Conservation (phyloP, 345 rosid species). For the Sapria himalayana region DNA sequence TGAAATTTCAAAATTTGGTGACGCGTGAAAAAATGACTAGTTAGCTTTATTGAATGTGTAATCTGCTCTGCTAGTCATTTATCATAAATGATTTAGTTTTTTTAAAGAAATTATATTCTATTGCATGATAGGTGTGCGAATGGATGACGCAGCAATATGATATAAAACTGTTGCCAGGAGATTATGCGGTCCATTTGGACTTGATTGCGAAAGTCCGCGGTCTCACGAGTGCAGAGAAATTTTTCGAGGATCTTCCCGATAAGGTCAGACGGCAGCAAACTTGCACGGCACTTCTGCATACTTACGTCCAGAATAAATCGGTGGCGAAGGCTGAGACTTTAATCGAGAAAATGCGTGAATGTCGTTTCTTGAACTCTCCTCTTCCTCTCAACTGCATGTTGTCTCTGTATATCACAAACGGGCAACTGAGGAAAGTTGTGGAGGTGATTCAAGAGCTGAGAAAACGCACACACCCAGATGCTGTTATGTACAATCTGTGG, state of each 20-base stretch:
- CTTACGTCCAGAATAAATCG: conserved; percentile 36
- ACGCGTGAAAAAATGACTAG: no score
- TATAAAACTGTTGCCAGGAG: conserved; percentile 59
- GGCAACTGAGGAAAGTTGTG: conserved; percentile 36
- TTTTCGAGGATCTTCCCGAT: conserved; percentile 72
- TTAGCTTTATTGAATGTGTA: no score
- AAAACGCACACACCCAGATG: conserved; percentile 39
- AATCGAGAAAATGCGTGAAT: conserved; percentile 57
- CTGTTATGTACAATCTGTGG: conserved; percentile 55
- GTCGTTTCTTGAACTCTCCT: conserved; percentile 37
- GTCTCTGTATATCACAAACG: conserved; percentile 33
- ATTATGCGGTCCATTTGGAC: conserved; percentile 80
- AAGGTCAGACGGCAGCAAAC: conserved; percentile 38
- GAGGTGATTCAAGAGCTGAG: conserved; percentile 35
- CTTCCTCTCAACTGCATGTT: conserved; percentile 71
- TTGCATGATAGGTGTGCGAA: conserved; percentile 86
- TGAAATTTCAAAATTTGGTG: no score
- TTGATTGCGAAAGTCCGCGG: conserved; percentile 67
- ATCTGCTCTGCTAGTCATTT: no score
- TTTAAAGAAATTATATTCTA: no score
- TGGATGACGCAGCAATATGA: conserved; percentile 71
- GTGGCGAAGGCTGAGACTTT: conserved; percentile 53
- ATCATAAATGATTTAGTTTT: no score
- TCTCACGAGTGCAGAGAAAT: conserved; percentile 62
- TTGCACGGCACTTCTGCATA: conserved; percentile 71